Evolutionary conservation across 2,329 filamentous ascomycete species (phyloP), one percentile per base, ranked within the genome.

Genomic region (Penicillium sp.): DNA sequence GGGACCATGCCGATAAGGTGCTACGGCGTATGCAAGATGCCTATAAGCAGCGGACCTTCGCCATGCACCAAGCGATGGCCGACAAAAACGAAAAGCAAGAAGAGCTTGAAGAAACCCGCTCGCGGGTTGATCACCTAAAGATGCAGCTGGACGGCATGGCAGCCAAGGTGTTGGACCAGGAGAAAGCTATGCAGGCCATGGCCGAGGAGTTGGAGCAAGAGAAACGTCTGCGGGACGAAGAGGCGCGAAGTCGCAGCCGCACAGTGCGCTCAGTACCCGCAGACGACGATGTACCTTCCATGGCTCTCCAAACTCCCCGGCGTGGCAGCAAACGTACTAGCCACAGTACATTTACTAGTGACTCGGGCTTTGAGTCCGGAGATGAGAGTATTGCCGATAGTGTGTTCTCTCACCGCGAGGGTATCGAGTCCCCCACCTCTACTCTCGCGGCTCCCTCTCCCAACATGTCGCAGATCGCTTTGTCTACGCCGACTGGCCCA

Each of bases 81-180:
- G 82, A 85, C 60, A 80, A 83, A 55, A 80, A 78, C 48, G 80
- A 81, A 10, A 81, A 83, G 60, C 75, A 77, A n/a, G 84, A 86
- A 58, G 84, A 87, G 66, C 75, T 84, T 0, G 82, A 85, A 56
- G 84, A 86, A 61, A 79, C 82, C 13, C 77, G 83, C 32, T 84
- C 81, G 38, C 77, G 83, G 7, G 77, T 81, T 13, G 74, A 78
- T 36, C 80, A 85, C 60, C 71, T 86, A 49, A 86, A 85, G 69
- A 75, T 80, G 58, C 84, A 87, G 67, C 73, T 87, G 18, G 81
- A 85, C 65, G 81, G 81, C 36, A 82, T 86, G 77, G 81, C 82
- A 5, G 77, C 77, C 32, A 78, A 79, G 55, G 79, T 81, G 2
- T 69, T 75, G 14, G 79, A 84, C 61, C 83, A 85, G 63, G 81